These are phyloP conservation scores for Aplosporella prunicola DNA, from an alignment of 2,329 filamentous ascomycete genomes.

Conservation along the genomic window DNA sequence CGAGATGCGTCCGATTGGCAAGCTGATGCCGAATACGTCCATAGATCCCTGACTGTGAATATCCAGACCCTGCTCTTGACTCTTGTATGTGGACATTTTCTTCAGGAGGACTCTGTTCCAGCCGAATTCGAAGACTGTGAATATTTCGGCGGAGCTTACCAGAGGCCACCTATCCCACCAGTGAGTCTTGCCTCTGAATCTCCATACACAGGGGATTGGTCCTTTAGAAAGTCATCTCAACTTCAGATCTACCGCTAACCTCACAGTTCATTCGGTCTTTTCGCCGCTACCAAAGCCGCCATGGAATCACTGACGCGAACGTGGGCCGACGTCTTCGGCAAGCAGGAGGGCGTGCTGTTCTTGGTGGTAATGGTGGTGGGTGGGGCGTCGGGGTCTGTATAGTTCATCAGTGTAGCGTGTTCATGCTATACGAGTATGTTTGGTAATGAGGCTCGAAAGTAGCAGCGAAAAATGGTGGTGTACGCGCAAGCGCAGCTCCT, in stretches of 20 bases:
- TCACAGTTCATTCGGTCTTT: constrained; percentile 3
- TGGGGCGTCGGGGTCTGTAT: no score
- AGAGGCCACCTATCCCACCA: constrained; percentile 5
- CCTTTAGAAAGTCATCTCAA: no score
- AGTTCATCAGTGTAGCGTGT: no score
- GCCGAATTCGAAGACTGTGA: constrained; percentile 16
- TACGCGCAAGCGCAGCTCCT: no score
- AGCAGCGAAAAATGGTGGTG: no score
- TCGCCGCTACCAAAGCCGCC: constrained; percentile 15
- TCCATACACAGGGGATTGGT: no score
- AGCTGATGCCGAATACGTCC: constrained; percentile 14
- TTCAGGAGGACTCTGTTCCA: constrained; percentile 15
- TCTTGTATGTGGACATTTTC: constrained; percentile 18
- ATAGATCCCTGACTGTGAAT: constrained; percentile 15
- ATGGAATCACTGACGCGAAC: constrained; percentile 17
- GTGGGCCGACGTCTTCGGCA: constrained; percentile 19
- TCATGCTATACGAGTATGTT: no score
- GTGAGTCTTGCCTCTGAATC: constrained; percentile 15
- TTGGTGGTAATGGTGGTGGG: no score
- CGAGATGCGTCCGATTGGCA: constrained; percentile 12
- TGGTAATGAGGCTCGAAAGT: no score
- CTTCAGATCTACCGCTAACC: no score
- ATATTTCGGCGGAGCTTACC: constrained; percentile 17
- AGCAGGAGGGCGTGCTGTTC: constrained; percentile 16
- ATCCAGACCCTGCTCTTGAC: constrained; percentile 16